Base-by-base conservation (phyloP, 371 early-diverging fungal genomes). In the Haplosporangium sp. region DNA sequence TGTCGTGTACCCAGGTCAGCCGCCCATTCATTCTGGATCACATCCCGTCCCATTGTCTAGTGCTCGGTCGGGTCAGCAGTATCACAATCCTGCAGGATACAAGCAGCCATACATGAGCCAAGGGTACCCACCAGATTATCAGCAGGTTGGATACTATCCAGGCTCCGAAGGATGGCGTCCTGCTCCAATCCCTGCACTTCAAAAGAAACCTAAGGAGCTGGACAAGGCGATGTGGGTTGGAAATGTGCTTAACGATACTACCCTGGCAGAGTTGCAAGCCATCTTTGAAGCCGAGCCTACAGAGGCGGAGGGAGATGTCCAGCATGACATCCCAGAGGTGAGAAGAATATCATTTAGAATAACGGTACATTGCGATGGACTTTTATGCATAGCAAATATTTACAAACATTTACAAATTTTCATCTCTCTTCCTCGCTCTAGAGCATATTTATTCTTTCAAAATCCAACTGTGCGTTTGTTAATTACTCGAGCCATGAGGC, bases 181-280 rank as follows among this genome's bases (percentile, higher is more conserved):
- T 5, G 60, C 47, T 14, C 76, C 73, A 21, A 12, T 62, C 11
- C 64, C 72, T 9, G 48, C 80, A 23, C 58, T 81, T 16, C 81
- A 80, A 65, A 83, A 80, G 73, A 82, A 82, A 60, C 84, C 84
- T 8, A 83, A 82, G 53, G 80, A 83, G 29, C 63, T 82, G 60
- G 84, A 83, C 57, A 83, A 81, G 23, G 84, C 84, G n/a, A 74
- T 83, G 77, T 83, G 84, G 84, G 84, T 83, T 6, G 84, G 84
- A 11, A 83, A 83, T 61, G 74, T 83, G 20, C 63, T 82, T 9
- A 82, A 65, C 41, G 74, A 82, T 23, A 83, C 84, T 8, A 82
- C 81, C 0, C 55, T 76, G 10, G 82, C 70, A 23, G 84, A 83
- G 46, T 58, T 83, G 42, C 67, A 72, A 47, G 82, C 82, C 9